These are phyloP conservation scores for Voacanga thouarsii DNA, from an alignment of 257 asterid species.

Conservation along the genomic window DNA sequence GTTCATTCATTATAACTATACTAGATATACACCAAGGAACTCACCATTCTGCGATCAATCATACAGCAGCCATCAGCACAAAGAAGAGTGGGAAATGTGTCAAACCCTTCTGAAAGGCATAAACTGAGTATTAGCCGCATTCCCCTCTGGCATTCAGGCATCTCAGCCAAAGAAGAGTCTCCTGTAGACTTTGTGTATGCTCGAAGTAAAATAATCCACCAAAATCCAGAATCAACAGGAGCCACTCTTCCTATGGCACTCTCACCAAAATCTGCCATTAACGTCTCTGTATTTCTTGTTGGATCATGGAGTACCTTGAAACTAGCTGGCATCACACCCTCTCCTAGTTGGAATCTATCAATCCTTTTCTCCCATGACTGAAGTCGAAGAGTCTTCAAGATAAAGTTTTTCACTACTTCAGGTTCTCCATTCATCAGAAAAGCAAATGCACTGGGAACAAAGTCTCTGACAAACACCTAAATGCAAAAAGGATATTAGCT, in stretches of 20 bases:
- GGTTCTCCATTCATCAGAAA: slow-evolving; percentile 71
- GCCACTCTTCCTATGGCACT: slow-evolving; percentile 79
- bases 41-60: slow-evolving; percentile 83
- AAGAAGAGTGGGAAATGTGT: slow-evolving; percentile 79
- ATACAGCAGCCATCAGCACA: slow-evolving; percentile 76
- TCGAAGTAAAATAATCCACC: slow-evolving; percentile 75
- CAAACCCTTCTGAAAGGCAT: slow-evolving; percentile 72
- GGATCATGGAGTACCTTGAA: slow-evolving; percentile 74
- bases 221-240: slow-evolving; percentile 79
- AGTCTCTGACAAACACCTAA: slow-evolving; percentile 75
- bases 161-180: slow-evolving; percentile 62
- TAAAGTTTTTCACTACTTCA: slow-evolving; percentile 59
- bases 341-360: slow-evolving; percentile 70
- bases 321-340: slow-evolving; percentile 79
- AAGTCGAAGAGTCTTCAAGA: slow-evolving; percentile 70
- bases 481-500: slow-evolving; percentile 18
- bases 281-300: slow-evolving; percentile 51
- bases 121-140: slow-evolving; percentile 69
- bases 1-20: neutral
- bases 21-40: slow-evolving; percentile 19
- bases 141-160: slow-evolving; percentile 73
- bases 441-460: slow-evolving; percentile 70
- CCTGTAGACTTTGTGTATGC: slow-evolving; percentile 75
- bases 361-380: slow-evolving; percentile 78
- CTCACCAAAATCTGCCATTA: slow-evolving; percentile 76